phyloP scores from a whole-genome alignment of 139 green algal species.

The Klebsormidium nitens region DNA sequence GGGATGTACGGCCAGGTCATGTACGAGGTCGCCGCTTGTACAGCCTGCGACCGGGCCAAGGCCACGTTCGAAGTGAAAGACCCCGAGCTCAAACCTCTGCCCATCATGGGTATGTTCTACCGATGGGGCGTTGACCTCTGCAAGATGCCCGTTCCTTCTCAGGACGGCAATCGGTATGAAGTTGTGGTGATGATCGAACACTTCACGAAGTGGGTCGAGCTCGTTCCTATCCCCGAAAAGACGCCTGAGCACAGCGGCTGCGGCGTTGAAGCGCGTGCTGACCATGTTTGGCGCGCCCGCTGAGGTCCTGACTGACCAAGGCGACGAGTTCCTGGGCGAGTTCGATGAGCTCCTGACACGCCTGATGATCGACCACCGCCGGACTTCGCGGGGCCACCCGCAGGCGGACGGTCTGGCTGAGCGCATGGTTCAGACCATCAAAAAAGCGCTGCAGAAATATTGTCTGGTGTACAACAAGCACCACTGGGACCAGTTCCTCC shows the following conservation, averaged over 20 bases:
- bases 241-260: not conserved
- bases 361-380: constrained; percentile 37
- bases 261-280: constrained; percentile 24
- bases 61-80: too few relatives aligned
- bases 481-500: constrained; percentile 20
- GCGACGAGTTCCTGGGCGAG: constrained; percentile 30
- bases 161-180: not conserved
- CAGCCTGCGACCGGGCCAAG: too few relatives aligned
- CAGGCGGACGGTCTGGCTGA: constrained; percentile 40
- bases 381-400: too few relatives aligned
- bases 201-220: constrained; percentile 14
- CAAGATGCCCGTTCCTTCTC: too few relatives aligned
- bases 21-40: too few relatives aligned
- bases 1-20: too few relatives aligned
- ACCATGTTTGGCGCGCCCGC: constrained; percentile 11
- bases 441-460: constrained; percentile 35
- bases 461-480: not conserved
- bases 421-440: constrained; percentile 25
- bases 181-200: constrained; percentile 18
- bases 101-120: too few relatives aligned
- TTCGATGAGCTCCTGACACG: constrained; percentile 33
- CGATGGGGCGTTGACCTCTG: too few relatives aligned
- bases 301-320: constrained; percentile 40
- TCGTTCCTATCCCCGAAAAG: constrained; percentile 1
- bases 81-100: too few relatives aligned